These are phyloP conservation scores for Ceratocystis ficicola DNA, from an alignment of 2,329 filamentous ascomycete genomes.

Conservation along the genomic window DNA sequence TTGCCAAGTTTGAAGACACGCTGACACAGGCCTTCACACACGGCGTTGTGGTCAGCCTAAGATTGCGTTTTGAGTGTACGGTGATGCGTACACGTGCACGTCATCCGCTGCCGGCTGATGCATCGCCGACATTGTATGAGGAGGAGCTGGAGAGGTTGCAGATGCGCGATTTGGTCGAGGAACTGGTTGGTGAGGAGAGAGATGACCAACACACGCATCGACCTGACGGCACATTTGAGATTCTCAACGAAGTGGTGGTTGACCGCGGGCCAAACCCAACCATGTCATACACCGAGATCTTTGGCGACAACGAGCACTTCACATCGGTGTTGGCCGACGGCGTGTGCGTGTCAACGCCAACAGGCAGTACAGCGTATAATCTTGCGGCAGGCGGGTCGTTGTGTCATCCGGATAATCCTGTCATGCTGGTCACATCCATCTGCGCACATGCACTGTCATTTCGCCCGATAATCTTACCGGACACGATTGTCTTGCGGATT, in stretches of 20 bases:
- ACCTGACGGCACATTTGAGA: slow-evolving; percentile 75
- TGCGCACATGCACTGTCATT: slow-evolving; percentile 93
- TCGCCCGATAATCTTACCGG: slow-evolving; percentile 88
- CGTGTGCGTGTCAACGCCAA: slow-evolving; percentile 86
- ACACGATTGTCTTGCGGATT: slow-evolving; percentile 84
- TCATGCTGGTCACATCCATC: slow-evolving; percentile 87
- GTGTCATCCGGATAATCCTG: slow-evolving; percentile 91
- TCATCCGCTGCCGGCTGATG: slow-evolving; percentile 20
- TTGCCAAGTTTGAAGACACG: slow-evolving; percentile 56
- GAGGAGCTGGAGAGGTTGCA: slow-evolving; percentile 32
- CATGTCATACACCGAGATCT: slow-evolving; percentile 84
- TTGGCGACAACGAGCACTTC: slow-evolving; percentile 90
- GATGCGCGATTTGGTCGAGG: slow-evolving; percentile 66
- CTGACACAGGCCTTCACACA: slow-evolving; percentile 62
- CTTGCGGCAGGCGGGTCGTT: slow-evolving; percentile 89
- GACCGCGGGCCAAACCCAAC: slow-evolving; percentile 89
- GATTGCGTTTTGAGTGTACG: slow-evolving; percentile 83
- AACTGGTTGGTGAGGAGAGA: slow-evolving; percentile 74
- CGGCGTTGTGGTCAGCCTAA: slow-evolving; percentile 76
- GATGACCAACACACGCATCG: slow-evolving; percentile 75
- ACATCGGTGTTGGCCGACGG: slow-evolving; percentile 89
- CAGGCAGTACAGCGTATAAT: slow-evolving; percentile 90
- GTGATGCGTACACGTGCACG: slow-evolving; percentile 65
- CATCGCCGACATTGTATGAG: slow-evolving; percentile 25
- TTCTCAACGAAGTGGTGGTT: slow-evolving; percentile 92